Percentiles rank a stretch among this genome's conserved stretches.
phyloP scores from a whole-genome alignment of 1,284 basidiomycete genomes.

The Papiliotrema flavescens region DNA sequence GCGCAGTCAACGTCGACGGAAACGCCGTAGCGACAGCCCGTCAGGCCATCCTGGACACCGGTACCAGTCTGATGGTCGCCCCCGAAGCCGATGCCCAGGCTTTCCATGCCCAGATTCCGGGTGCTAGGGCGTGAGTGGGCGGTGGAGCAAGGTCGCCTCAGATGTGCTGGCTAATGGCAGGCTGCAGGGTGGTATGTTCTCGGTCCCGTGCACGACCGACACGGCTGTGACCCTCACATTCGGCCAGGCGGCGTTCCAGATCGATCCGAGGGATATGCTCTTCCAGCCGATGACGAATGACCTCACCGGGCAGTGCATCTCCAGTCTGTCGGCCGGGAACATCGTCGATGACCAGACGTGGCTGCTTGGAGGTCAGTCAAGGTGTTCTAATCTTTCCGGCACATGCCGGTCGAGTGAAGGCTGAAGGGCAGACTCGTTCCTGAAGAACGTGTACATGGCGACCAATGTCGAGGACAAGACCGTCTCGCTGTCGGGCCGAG shows the following conservation, averaged over 20 bases:
- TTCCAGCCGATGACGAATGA: slow-evolving; percentile 63
- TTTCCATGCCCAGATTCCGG: slow-evolving; percentile 60
- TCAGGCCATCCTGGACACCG: slow-evolving; percentile 26
- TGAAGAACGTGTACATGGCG: slow-evolving; percentile 30
- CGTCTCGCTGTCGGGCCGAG: slow-evolving; percentile 19
- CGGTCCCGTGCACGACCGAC: slow-evolving; percentile 70
- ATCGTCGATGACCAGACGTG: slow-evolving; percentile 64
- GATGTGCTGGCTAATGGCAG: too few relatives aligned
- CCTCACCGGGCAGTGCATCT: slow-evolving; percentile 65
- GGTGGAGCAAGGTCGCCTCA: too few relatives aligned
- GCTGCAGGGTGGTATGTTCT: slow-evolving; percentile 65
- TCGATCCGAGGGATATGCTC: slow-evolving; percentile 57
- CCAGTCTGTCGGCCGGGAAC: slow-evolving; percentile 65
- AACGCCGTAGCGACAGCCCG: slow-evolving; percentile 2
- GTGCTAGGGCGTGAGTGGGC: slow-evolving; percentile 49
- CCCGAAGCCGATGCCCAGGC: slow-evolving; percentile 53
- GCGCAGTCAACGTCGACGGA: slow-evolving; percentile 28
- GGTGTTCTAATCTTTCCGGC: not conserved
- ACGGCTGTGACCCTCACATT: slow-evolving; percentile 66
- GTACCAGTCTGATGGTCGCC: slow-evolving; percentile 49
- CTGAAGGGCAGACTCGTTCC: slow-evolving; percentile 18
- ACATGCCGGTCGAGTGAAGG: not conserved
- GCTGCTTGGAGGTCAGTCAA: slow-evolving; percentile 52
- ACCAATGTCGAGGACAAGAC: slow-evolving; percentile 19
- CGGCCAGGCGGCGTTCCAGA: slow-evolving; percentile 46